Percentiles rank a stretch among this genome's conserved stretches.
Conservation (phyloP, 139 green algal species). For the Astrephomene gubernaculifera region DNA sequence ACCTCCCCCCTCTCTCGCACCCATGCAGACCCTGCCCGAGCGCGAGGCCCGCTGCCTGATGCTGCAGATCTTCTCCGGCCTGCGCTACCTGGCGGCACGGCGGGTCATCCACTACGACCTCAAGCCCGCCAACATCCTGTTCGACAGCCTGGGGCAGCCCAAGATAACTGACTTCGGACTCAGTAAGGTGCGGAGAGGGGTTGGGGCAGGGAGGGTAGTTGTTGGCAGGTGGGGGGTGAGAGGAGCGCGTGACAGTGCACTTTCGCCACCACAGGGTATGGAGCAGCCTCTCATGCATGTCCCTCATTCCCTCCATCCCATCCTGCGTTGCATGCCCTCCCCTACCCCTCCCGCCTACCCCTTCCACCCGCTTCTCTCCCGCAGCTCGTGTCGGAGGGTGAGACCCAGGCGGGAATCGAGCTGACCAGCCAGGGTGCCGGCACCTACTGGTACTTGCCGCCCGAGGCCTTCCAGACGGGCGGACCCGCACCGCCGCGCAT, state of each 20-base stretch:
- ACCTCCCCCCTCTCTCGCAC: background rate
- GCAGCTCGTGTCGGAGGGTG: slow-evolving; percentile 80
- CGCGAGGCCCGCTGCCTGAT: slow-evolving; percentile 86
- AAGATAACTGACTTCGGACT: slow-evolving; percentile 98
- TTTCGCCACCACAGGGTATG: background rate
- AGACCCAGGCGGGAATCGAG: slow-evolving; percentile 87
- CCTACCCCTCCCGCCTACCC: background rate
- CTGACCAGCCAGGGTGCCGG: slow-evolving; percentile 95
- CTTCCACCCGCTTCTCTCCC: background rate
- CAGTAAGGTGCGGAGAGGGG: slow-evolving; percentile 73
- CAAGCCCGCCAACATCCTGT: slow-evolving; percentile 97
- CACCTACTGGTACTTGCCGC: slow-evolving; percentile 95
- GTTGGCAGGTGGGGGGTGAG: background rate
- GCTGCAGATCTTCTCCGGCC: slow-evolving; percentile 70
- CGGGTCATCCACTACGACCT: slow-evolving; percentile 96
- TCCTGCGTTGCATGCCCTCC: no score
- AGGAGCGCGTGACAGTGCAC: background rate
- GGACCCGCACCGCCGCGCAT: slow-evolving; percentile 64
- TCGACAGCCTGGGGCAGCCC: slow-evolving; percentile 83
- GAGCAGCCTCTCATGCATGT: no score
- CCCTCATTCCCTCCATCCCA: no score
- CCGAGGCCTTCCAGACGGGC: slow-evolving; percentile 84
- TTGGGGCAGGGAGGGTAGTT: background rate
- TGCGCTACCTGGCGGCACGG: slow-evolving; percentile 70
- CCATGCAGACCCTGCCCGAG: slow-evolving; percentile 82